A percentile compares a stretch with the other conserved stretches of the same genome.
Evolutionary conservation across 2,329 filamentous ascomycete species (phyloP).

Genomic region (Sporothrix schenckii): DNA sequence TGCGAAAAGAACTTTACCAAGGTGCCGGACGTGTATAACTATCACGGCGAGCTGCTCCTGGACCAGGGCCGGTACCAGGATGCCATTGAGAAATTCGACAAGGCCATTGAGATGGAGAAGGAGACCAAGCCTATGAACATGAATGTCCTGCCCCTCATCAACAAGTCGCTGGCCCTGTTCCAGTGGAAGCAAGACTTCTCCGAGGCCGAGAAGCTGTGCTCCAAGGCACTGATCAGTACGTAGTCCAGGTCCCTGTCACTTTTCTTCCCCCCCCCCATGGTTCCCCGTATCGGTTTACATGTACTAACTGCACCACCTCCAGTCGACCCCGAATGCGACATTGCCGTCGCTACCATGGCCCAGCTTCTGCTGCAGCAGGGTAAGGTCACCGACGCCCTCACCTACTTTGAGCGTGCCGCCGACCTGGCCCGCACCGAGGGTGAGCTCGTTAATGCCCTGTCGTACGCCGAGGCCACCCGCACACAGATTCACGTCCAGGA

Average conservation of each 20-base stretch:
- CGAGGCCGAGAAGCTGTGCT: slow-evolving; percentile 93
- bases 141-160: slow-evolving; percentile 96
- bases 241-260: slow-evolving; percentile 37
- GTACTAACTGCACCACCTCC: slow-evolving; percentile 43
- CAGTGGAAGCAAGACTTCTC: slow-evolving; percentile 97
- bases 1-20: slow-evolving; percentile 99
- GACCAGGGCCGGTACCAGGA: slow-evolving; percentile 96
- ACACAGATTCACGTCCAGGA: slow-evolving; percentile 92
- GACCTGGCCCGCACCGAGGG: slow-evolving; percentile 92
- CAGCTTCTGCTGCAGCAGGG: slow-evolving; percentile 96
- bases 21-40: slow-evolving; percentile 98
- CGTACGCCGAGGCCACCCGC: slow-evolving; percentile 93
- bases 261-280: background rate
- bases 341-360: slow-evolving; percentile 97
- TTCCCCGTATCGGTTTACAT: background rate
- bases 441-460: slow-evolving; percentile 94
- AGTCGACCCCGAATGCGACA: slow-evolving; percentile 99
- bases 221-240: slow-evolving; percentile 96
- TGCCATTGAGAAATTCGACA: slow-evolving; percentile 97
- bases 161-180: slow-evolving; percentile 96
- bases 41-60: slow-evolving; percentile 94
- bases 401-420: slow-evolving; percentile 95
- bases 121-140: slow-evolving; percentile 90
- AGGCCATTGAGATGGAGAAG: slow-evolving; percentile 98
- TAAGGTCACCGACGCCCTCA: slow-evolving; percentile 91